Evolutionary conservation across 2,329 filamentous ascomycete genomes (phyloP).

Genomic region (Akanthomyces muscarius): DNA sequence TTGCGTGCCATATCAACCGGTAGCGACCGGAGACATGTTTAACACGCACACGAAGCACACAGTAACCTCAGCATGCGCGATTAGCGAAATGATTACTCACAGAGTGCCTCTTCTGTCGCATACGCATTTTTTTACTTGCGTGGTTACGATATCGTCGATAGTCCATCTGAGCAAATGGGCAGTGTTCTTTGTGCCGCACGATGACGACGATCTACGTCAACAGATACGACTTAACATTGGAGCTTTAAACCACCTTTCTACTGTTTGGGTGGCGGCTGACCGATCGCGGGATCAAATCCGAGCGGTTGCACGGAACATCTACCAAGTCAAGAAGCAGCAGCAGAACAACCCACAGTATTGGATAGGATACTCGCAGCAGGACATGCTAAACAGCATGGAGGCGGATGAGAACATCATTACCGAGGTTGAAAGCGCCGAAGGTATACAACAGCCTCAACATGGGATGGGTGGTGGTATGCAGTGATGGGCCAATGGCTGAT

Average conservation of each 20-base stretch:
- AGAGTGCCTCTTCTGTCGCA: conserved; percentile 68
- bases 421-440: conserved; percentile 45
- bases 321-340: conserved; percentile 53
- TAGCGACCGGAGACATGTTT: conserved; percentile 47
- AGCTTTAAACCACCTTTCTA: conserved; percentile 63
- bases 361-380: conserved; percentile 51
- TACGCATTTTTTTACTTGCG: conserved; percentile 80
- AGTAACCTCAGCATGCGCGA: conserved; percentile 71
- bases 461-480: conserved; percentile 13
- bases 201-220: conserved; percentile 66
- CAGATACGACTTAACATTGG: conserved; percentile 76
- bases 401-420: conserved; percentile 57
- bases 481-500: neutral
- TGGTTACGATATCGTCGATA: conserved; percentile 72
- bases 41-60: conserved; percentile 75
- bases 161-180: conserved; percentile 79
- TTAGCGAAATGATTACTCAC: conserved; percentile 70
- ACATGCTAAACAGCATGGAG: conserved; percentile 52
- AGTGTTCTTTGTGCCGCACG: conserved; percentile 54
- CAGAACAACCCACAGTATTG: conserved; percentile 51
- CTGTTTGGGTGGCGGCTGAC: conserved; percentile 69
- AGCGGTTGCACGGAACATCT: conserved; percentile 74
- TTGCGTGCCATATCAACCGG: conserved; percentile 58
- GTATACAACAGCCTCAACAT: conserved; percentile 20
- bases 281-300: conserved; percentile 70